These are phyloP conservation scores for Lactarius pseudohatsudake DNA, from an alignment of 768 basidiomycete species.

Conservation along the genomic window DNA sequence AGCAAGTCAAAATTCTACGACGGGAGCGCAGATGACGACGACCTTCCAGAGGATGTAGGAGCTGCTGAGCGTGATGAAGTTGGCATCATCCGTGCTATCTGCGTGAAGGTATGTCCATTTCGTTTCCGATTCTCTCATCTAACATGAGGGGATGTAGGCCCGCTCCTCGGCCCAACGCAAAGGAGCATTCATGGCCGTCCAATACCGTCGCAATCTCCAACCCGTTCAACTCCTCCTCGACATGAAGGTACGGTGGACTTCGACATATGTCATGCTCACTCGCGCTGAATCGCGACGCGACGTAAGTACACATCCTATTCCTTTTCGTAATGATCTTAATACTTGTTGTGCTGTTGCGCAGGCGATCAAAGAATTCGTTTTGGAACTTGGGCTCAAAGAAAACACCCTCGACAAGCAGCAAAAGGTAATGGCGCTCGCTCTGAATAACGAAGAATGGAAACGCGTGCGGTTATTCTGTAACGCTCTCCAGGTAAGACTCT, in stretches of 20 bases:
- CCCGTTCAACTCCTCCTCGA: too few relatives aligned
- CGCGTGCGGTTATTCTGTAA: background rate
- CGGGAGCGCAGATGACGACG: background rate
- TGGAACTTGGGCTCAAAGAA: background rate
- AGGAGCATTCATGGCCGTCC: too few relatives aligned
- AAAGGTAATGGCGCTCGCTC: background rate
- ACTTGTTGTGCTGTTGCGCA: background rate
- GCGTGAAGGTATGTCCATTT: background rate
- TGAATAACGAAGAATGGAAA: background rate
- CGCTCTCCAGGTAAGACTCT: background rate
- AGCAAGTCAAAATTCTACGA: background rate
- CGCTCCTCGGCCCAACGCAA: background rate
- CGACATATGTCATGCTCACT: too few relatives aligned
- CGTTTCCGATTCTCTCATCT: too few relatives aligned
- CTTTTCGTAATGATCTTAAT: background rate
- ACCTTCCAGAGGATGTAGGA: background rate
- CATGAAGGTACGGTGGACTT: too few relatives aligned
- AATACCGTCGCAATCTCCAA: too few relatives aligned
- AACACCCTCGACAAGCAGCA: background rate
- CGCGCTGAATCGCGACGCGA: background rate
- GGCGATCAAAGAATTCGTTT: background rate
- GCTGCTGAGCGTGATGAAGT: background rate
- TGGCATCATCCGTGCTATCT: background rate
- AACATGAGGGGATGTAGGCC: too few relatives aligned
- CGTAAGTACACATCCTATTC: background rate